Evolutionary conservation across 2,329 filamentous ascomycete genomes (phyloP).

Genomic region (Bipolaris zeicola): DNA sequence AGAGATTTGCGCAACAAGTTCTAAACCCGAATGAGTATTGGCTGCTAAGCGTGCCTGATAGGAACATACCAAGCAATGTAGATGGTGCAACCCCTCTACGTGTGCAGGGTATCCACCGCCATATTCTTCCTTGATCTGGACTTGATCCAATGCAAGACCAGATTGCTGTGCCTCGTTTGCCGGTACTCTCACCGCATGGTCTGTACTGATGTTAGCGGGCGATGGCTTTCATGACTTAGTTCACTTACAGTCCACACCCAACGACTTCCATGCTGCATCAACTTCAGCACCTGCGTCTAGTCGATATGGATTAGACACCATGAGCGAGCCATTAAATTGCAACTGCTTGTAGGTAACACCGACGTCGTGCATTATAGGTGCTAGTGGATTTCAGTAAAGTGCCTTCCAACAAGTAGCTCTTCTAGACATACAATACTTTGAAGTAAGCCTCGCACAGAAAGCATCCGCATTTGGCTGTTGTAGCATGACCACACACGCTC

Average conservation of each 20-base stretch:
- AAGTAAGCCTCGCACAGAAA: constrained; percentile 38
- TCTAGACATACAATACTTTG: constrained; percentile 39
- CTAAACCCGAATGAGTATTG: constrained; percentile 32
- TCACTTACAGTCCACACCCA: constrained; percentile 58
- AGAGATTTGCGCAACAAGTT: constrained; percentile 65
- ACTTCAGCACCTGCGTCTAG: constrained; percentile 59
- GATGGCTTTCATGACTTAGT: not conserved
- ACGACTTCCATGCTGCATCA: constrained; percentile 62
- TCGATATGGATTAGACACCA: constrained; percentile 61
- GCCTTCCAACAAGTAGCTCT: not conserved
- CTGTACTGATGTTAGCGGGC: constrained; percentile 11
- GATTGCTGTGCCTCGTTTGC: constrained; percentile 55
- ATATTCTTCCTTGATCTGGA: constrained; percentile 61
- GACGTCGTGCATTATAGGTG: constrained; percentile 48
- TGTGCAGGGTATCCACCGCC: constrained; percentile 65
- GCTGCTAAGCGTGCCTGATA: not conserved
- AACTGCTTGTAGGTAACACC: constrained; percentile 49
- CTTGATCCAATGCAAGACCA: constrained; percentile 61
- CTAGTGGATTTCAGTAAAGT: constrained; percentile 15
- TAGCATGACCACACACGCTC: constrained; percentile 26
- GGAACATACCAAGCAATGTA: constrained; percentile 60
- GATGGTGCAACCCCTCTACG: constrained; percentile 61
- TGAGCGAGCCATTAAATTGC: constrained; percentile 63
- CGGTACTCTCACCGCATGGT: constrained; percentile 54
- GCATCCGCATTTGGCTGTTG: constrained; percentile 26